Percentiles rank a stretch among this genome's conserved stretches.
Evolutionary conservation across 2,329 filamentous ascomycete species (phyloP).

Genomic region (Nemania bipapillata): DNA sequence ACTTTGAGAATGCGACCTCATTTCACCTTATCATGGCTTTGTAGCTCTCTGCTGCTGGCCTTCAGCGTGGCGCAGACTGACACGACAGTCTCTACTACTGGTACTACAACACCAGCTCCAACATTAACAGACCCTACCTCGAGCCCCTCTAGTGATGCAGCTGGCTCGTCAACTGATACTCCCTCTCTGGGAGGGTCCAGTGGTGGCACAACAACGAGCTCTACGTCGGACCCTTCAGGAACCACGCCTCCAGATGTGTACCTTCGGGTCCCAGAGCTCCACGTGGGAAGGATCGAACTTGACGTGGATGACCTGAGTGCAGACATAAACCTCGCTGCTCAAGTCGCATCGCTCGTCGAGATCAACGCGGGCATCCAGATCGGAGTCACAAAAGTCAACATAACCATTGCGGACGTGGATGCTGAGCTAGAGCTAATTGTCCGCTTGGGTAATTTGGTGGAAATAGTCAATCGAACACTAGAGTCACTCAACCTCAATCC

Average conservation of each 20-base stretch:
- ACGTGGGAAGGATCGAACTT: conserved; percentile 69
- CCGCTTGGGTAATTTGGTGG: conserved; percentile 68
- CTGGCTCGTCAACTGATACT: conserved; percentile 39
- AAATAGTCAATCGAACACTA: conserved; percentile 70
- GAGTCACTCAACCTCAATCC: conserved; percentile 70
- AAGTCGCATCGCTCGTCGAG: conserved; percentile 67
- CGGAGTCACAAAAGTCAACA: conserved; percentile 64
- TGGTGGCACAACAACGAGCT: conserved; percentile 39
- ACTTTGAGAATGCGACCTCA: conserved; percentile 41
- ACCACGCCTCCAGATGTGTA: conserved; percentile 65
- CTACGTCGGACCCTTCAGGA: conserved; percentile 44
- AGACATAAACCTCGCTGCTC: conserved; percentile 69
- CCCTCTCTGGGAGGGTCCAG: conserved; percentile 40
- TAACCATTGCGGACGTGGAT: conserved; percentile 70
- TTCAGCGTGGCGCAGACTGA: conserved; percentile 39
- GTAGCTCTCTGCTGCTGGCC: conserved; percentile 48
- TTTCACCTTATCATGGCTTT: conserved; percentile 46
- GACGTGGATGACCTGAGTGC: conserved; percentile 68
- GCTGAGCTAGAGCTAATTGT: conserved; percentile 69
- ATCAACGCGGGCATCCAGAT: conserved; percentile 66
- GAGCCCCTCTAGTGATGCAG: conserved; percentile 21
- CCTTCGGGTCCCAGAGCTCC: conserved; percentile 67
- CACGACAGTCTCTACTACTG: conserved; percentile 24
- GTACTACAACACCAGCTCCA: conserved; percentile 28
- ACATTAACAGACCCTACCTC: not conserved